Percentiles rank a stretch among this genome's conserved stretches.
Evolutionary conservation across 768 basidiomycete species (phyloP).

Genomic region (Cyathus striatus): DNA sequence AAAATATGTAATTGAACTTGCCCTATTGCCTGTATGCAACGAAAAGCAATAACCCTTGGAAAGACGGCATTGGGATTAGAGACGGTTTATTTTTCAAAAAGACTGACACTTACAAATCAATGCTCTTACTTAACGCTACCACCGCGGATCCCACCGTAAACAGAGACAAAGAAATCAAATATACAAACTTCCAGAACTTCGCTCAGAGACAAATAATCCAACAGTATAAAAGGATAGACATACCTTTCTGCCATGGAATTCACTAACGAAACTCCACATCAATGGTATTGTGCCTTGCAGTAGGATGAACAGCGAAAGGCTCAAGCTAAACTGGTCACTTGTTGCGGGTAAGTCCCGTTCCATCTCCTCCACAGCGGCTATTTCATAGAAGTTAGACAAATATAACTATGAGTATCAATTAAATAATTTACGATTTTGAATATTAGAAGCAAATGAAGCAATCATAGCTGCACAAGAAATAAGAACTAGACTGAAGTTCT

Average conservation of each 20-base stretch:
- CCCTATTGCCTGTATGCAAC: conserved; percentile 66
- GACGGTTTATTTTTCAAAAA: neutral
- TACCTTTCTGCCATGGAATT: conserved; percentile 74
- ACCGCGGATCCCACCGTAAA: conserved; percentile 53
- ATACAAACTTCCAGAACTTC: conserved; percentile 35
- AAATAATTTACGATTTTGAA: conserved; percentile 54
- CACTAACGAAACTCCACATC: conserved; percentile 65
- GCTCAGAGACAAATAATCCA: neutral
- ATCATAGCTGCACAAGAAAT: conserved; percentile 52
- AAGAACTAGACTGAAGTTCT: conserved; percentile 42
- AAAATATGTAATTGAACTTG: no score
- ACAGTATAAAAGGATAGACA: conserved; percentile 5
- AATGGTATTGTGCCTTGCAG: conserved; percentile 67
- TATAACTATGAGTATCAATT: neutral
- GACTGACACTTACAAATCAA: conserved; percentile 33
- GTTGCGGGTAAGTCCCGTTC: conserved; percentile 56
- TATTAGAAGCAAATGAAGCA: conserved; percentile 51
- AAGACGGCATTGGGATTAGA: neutral
- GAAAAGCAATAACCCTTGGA: conserved; percentile 64
- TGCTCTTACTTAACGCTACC: conserved; percentile 49
- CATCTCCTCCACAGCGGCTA: conserved; percentile 63
- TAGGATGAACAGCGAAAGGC: conserved; percentile 67
- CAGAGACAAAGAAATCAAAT: conserved; percentile 44
- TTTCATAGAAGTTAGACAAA: neutral
- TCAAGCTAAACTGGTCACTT: conserved; percentile 56